phyloP scores from a whole-genome alignment of 2,329 filamentous ascomycete genomes.

The Lomentospora prolificans region DNA sequence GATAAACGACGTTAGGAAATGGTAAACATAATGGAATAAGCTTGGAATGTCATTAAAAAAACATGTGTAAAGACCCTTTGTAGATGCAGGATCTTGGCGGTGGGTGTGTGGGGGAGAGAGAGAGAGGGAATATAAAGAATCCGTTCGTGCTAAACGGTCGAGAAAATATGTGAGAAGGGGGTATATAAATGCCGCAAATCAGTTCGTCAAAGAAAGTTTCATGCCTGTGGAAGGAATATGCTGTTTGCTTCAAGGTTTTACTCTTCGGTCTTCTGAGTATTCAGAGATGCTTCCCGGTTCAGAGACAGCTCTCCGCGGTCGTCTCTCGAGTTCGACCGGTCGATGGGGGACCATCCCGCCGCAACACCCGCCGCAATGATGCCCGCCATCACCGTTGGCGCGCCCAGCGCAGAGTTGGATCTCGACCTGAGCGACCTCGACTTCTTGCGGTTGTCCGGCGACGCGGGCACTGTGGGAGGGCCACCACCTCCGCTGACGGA shows the following conservation, averaged over 20 bases:
- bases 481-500: slow-evolving; percentile 37
- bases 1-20: not conserved
- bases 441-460: slow-evolving; percentile 51
- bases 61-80: not conserved
- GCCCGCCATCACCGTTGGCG: slow-evolving; percentile 73
- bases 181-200: too few species aligned
- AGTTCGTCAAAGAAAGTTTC: not conserved
- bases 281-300: not conserved
- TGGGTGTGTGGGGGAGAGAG: not conserved
- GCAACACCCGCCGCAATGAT: slow-evolving; percentile 69
- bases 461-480: slow-evolving; percentile 36
- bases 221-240: too few species aligned
- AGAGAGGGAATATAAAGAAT: not conserved
- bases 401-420: slow-evolving; percentile 62
- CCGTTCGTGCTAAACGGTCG: not conserved
- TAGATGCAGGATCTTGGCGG: not conserved
- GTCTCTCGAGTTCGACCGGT: slow-evolving; percentile 24
- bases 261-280: not conserved
- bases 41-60: too few species aligned
- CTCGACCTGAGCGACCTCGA: slow-evolving; percentile 58
- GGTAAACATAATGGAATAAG: not conserved
- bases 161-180: too few species aligned
- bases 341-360: slow-evolving; percentile 66
- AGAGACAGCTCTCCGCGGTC: not conserved
- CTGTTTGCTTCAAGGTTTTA: not conserved